Evolutionary conservation across 176 grass and related monocot species (phyloP), one percentile per base, ranked within the genome.

Genomic region (Melocanna baccifera): DNA sequence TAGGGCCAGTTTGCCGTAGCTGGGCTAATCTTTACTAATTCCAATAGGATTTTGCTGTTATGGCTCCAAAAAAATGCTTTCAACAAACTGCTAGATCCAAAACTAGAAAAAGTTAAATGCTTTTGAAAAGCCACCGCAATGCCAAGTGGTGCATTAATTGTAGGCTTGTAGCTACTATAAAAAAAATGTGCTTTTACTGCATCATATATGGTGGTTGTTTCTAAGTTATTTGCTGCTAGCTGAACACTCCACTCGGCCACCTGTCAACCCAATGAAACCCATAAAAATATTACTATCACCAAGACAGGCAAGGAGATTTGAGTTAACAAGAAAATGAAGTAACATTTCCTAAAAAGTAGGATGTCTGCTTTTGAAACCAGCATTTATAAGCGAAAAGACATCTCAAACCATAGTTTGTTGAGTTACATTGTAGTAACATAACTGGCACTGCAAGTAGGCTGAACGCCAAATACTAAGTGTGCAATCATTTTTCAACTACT

Each of bases 291-390:
- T 19, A 62, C 25, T 62, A 22, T 36, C 22, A 15, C 58, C 34
- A 56, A 77, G 15, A 57, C 2, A 29, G 6, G 22, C 0, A 48
- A 62, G 29, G 23, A 16, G 12, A 81, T 62, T 37, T 10, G 29
- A 67, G 78, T 53, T 29, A 64, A 6, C 52, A 72, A 72, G 42
- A 61, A 62, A 50, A 73, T 48, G 52, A 72, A 62, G 28, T 68
- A 19, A 1, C 36, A 34, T 57, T 48, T 26, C 43, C 59, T 58
- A 56, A 13, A 63, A 67, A 81, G 14, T 67, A 81, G 62, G 62
- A n/a, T 59, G 14, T 58, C n/a, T 86, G 61, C 39, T 61, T 61
- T 82, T 68, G 39, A 16, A 76, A 76, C 51, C 73, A 68, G 68
- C 18, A 82, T 48, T 43, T 66, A 58, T 70, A 25, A 10, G 20